These are phyloP conservation scores for Clonostachys rosea DNA, from an alignment of 2,329 filamentous ascomycete genomes.

Conservation along the genomic window DNA sequence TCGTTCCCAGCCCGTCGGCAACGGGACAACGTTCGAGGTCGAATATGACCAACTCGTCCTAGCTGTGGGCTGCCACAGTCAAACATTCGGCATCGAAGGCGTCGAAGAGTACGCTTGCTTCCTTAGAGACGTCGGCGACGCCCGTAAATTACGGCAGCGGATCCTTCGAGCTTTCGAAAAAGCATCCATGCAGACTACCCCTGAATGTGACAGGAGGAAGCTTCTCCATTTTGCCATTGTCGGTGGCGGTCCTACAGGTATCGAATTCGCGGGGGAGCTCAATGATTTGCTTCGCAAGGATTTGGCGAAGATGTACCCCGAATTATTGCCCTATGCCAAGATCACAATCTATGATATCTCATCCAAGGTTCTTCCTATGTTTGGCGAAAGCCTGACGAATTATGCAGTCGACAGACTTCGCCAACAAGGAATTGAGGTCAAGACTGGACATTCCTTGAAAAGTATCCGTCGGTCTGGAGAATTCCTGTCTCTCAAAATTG, in stretches of 20 bases:
- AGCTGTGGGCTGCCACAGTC: conserved; percentile 77
- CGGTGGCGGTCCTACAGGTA: conserved; percentile 69
- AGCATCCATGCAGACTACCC: conserved; percentile 59
- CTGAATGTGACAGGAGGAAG: conserved; percentile 48
- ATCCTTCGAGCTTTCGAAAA: conserved; percentile 70
- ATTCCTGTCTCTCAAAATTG: conserved; percentile 55
- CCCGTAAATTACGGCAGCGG: conserved; percentile 63
- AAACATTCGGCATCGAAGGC: conserved; percentile 81
- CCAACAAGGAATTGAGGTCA: conserved; percentile 64
- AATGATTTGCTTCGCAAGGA: conserved; percentile 72
- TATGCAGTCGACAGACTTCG: conserved; percentile 67
- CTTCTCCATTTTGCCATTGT: conserved; percentile 73
- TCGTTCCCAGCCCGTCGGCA: conserved; percentile 5
- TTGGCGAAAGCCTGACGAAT: conserved; percentile 64
- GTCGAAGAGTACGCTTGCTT: conserved; percentile 82
- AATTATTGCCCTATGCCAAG: conserved; percentile 51
- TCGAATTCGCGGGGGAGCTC: conserved; percentile 71
- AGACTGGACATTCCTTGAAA: conserved; percentile 66
- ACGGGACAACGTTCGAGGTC: conserved; percentile 55
- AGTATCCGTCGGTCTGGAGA: conserved; percentile 40
- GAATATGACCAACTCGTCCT: conserved; percentile 82
- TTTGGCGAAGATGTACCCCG: conserved; percentile 59
- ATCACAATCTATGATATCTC: conserved; percentile 78
- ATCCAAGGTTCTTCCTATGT: conserved; percentile 73
- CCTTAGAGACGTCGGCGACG: conserved; percentile 80